phyloP scores from a whole-genome alignment of 2,329 filamentous ascomycete species.

The Penicillium sp. region DNA sequence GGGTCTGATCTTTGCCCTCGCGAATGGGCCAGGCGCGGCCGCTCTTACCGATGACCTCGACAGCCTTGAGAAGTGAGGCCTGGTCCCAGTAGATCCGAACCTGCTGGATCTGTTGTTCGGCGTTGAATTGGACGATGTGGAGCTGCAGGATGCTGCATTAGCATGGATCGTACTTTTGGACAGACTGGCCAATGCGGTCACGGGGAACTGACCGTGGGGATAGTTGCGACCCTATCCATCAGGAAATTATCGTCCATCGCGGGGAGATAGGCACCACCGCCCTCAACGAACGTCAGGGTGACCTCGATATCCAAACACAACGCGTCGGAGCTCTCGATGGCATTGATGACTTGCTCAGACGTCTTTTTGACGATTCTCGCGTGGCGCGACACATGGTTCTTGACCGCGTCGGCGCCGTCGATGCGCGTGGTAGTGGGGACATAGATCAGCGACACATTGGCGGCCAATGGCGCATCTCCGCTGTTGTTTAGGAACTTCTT shows the following conservation, averaged over 20 bases:
- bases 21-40: slow-evolving; percentile 94
- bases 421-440: slow-evolving; percentile 81
- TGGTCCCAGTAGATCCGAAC: slow-evolving; percentile 96
- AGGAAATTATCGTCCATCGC: slow-evolving; percentile 93
- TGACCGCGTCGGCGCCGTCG: slow-evolving; percentile 68
- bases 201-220: slow-evolving; percentile 71
- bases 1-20: slow-evolving; percentile 79
- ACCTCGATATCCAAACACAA: slow-evolving; percentile 79
- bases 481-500: slow-evolving; percentile 68
- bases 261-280: slow-evolving; percentile 83
- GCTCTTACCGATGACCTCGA: slow-evolving; percentile 87
- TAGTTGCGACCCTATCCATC: slow-evolving; percentile 71
- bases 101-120: slow-evolving; percentile 73
- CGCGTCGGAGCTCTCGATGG: slow-evolving; percentile 68
- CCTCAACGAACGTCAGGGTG: slow-evolving; percentile 73
- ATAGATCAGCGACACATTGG: slow-evolving; percentile 74
- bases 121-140: slow-evolving; percentile 84
- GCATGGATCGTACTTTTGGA: neutral
- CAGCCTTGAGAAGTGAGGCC: slow-evolving; percentile 83
- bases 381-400: slow-evolving; percentile 75
- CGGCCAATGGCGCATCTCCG: slow-evolving; percentile 58
- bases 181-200: slow-evolving; percentile 1
- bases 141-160: slow-evolving; percentile 52
- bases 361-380: slow-evolving; percentile 77
- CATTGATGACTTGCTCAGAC: slow-evolving; percentile 70